Conservation (phyloP, 306 rosid genomes). For the Amphicarpaea edgeworthii region DNA sequence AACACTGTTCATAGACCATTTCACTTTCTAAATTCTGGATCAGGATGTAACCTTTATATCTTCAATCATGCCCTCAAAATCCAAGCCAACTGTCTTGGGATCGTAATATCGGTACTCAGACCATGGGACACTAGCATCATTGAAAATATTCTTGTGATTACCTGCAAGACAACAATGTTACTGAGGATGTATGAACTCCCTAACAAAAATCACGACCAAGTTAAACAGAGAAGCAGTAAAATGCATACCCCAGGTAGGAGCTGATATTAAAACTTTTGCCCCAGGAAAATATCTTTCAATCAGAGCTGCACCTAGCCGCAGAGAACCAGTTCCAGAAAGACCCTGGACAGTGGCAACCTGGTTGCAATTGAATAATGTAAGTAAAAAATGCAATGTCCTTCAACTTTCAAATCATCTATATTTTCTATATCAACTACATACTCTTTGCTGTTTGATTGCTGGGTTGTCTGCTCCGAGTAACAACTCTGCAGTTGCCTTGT, state of each 20-base stretch:
- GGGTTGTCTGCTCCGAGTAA: constrained; percentile 89
- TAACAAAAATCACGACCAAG: constrained; percentile 37
- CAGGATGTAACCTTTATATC: constrained; percentile 78
- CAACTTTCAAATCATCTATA: not conserved
- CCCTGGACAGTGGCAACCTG: constrained; percentile 99
- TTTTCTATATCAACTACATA: constrained; percentile 46
- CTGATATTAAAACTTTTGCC: constrained; percentile 85
- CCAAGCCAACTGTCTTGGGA: constrained; percentile 98
- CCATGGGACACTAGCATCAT: constrained; percentile 91
- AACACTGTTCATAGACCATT: constrained; percentile 23
- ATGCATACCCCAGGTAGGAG: constrained; percentile 95
- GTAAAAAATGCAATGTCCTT: constrained; percentile 16
- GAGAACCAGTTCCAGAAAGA: constrained; percentile 98
- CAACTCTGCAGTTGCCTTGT: constrained; percentile 89
- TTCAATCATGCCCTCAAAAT: constrained; percentile 92
- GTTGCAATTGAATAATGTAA: constrained; percentile 34
- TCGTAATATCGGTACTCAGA: constrained; percentile 93
- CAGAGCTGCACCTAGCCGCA: constrained; percentile 87
- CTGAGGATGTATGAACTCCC: constrained; percentile 17
- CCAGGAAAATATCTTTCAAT: constrained; percentile 92
- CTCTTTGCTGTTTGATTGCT: constrained; percentile 77
- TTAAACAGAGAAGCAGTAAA: constrained; percentile 31
- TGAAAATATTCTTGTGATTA: constrained; percentile 97
- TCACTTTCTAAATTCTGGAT: constrained; percentile 29
- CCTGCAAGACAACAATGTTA: constrained; percentile 59